A percentile compares a stretch with the other conserved stretches of the same genome.
Evolutionary conservation across 2,329 filamentous ascomycete species (phyloP).

Genomic region (Ophiostoma australiae): DNA sequence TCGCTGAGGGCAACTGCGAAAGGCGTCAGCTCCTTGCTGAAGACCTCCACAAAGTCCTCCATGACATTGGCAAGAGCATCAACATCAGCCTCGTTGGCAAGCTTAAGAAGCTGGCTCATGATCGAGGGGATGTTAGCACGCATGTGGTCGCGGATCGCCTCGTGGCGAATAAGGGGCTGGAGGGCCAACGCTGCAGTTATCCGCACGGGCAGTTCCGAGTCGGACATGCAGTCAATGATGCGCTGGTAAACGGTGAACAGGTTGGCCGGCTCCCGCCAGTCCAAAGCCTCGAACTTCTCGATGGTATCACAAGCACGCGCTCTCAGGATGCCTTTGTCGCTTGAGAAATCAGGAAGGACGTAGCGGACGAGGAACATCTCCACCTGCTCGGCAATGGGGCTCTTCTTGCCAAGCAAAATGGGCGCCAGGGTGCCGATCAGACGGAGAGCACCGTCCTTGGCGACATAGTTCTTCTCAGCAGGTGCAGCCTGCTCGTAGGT

Average conservation of each 20-base stretch:
- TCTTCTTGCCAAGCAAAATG: constrained; percentile 96
- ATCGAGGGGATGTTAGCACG: constrained; percentile 97
- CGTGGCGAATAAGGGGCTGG: constrained; percentile 92
- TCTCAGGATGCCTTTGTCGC: constrained; percentile 82
- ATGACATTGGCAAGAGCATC: constrained; percentile 97
- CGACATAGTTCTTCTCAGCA: constrained; percentile 85
- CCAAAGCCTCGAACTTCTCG: constrained; percentile 94
- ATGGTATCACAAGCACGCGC: constrained; percentile 94
- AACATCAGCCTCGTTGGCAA: constrained; percentile 96
- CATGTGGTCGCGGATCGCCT: constrained; percentile 91
- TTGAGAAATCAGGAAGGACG: constrained; percentile 96
- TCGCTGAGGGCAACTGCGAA: constrained; percentile 95
- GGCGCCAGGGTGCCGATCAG: constrained; percentile 96
- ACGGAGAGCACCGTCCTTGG: constrained; percentile 91
- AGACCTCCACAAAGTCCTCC: constrained; percentile 99
- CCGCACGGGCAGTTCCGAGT: constrained; percentile 84
- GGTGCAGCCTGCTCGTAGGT: constrained; percentile 81
- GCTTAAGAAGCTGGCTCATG: constrained; percentile 96
- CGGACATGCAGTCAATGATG: constrained; percentile 94
- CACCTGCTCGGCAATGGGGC: constrained; percentile 92
- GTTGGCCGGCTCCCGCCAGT: constrained; percentile 96
- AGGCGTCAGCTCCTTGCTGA: constrained; percentile 91
- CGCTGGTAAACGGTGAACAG: constrained; percentile 94
- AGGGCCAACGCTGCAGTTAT: constrained; percentile 91
- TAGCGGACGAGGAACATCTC: constrained; percentile 98